Evolutionary conservation across 768 basidiomycete species (phyloP).

Genomic region (Austroboletus eburneus): DNA sequence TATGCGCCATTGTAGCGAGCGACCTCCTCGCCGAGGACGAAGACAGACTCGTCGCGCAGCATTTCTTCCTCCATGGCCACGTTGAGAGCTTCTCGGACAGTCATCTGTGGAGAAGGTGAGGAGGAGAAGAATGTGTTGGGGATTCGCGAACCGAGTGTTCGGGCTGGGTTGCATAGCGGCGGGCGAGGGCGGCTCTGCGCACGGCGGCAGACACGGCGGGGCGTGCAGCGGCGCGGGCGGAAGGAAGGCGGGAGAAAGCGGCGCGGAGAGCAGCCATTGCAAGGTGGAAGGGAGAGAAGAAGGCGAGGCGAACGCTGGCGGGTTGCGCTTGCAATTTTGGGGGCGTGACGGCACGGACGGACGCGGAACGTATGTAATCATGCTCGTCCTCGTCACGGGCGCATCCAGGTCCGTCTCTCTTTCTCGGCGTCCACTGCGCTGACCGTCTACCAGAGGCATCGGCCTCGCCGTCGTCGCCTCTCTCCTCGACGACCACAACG

Average conservation of each 20-base stretch:
- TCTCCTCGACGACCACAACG: constrained; percentile 58
- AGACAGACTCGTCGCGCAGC: constrained; percentile 91
- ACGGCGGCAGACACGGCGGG: constrained; percentile 39
- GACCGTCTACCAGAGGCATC: constrained; percentile 48
- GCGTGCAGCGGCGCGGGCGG: constrained; percentile 41
- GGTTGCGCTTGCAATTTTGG: constrained; percentile 14
- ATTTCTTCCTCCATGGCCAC: constrained; percentile 99
- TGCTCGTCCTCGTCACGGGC: background rate
- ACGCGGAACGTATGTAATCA: constrained; percentile 13
- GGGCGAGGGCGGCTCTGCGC: constrained; percentile 42
- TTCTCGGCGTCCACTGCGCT: background rate
- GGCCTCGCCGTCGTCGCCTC: constrained; percentile 75
- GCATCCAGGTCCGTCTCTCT: background rate
- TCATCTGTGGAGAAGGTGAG: constrained; percentile 60
- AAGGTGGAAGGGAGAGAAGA: constrained; percentile 14
- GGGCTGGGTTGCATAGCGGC: constrained; percentile 62
- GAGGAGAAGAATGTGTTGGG: constrained; percentile 13
- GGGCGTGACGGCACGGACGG: constrained; percentile 12
- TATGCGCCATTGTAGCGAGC: constrained; percentile 98
- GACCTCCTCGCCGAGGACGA: constrained; percentile 96
- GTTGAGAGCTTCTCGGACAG: constrained; percentile 97
- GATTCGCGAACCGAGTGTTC: constrained; percentile 42
- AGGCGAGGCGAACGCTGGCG: background rate
- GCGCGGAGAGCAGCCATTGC: constrained; percentile 57
- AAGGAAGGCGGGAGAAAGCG: constrained; percentile 61